phyloP scores from a whole-genome alignment of 805 yeast species.

The Wickerhamiella spandovensis region DNA sequence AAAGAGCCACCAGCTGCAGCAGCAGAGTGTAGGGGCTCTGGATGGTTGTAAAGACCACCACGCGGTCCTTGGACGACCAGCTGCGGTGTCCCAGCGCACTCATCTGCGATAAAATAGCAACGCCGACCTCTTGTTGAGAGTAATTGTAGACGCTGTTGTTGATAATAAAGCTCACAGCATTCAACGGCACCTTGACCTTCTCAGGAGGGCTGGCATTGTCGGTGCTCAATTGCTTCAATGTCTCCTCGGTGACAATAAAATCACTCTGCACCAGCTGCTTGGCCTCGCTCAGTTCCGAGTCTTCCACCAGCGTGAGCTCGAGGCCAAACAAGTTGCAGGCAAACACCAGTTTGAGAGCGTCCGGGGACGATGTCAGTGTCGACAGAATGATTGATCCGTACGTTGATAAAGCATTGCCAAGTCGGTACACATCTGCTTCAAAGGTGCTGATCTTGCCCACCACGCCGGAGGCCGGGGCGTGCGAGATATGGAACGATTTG shows the following conservation, averaged over 20 bases:
- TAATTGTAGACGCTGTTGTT: constrained; percentile 3
- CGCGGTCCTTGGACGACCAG: constrained; percentile 21
- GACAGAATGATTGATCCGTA: constrained; percentile 6
- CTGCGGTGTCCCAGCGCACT: constrained; percentile 23
- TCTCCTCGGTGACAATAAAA: constrained; percentile 4
- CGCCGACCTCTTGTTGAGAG: constrained; percentile 20
- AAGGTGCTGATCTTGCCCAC: constrained; percentile 2
- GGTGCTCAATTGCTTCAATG: background rate
- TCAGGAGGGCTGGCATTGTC: background rate
- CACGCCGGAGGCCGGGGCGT: constrained; percentile 4
- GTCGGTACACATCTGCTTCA: constrained; percentile 5
- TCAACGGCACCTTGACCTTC: background rate
- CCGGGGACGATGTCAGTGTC: constrained; percentile 8
- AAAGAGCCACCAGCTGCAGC: constrained; percentile 23
- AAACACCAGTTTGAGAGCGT: constrained; percentile 13
- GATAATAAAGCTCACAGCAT: background rate
- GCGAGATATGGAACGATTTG: constrained; percentile 5
- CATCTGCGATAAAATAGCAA: constrained; percentile 27
- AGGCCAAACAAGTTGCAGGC: constrained; percentile 14
- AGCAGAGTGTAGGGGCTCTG: constrained; percentile 19
- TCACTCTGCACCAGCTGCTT: background rate
- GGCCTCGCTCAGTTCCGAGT: background rate
- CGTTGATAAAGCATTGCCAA: constrained; percentile 4
- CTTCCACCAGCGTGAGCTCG: constrained; percentile 2
- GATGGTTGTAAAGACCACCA: constrained; percentile 21